A percentile compares a stretch with the other conserved stretches of the same genome.
Conservation (phyloP, 371 early-diverging fungal genomes). For the Syncephalis plumigaleata region DNA sequence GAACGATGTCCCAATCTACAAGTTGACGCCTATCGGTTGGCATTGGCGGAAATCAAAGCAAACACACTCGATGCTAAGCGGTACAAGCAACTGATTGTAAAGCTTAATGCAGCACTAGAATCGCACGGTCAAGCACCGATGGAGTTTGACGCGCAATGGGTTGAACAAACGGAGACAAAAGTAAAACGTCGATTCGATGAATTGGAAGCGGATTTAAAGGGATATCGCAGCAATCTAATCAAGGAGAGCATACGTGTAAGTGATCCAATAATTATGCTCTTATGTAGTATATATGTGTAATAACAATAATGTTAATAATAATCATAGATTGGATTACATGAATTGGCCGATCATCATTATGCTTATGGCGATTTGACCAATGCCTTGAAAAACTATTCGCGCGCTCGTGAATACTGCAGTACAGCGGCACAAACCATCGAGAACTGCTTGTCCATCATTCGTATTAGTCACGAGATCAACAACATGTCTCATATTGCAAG, state of each 20-base stretch:
- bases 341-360: conserved; percentile 57
- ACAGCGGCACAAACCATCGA: conserved; percentile 53
- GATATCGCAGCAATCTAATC: conserved; percentile 43
- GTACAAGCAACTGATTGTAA: conserved; percentile 23
- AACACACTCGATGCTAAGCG: conserved; percentile 26
- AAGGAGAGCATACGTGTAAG: conserved; percentile 72
- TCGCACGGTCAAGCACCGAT: conserved; percentile 13
- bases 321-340: conserved; percentile 45
- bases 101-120: conserved; percentile 29
- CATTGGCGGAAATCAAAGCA: conserved; percentile 32
- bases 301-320: background rate
- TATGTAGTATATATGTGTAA: background rate
- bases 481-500: conserved; percentile 53
- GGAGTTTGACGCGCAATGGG: conserved; percentile 33
- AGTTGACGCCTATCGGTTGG: conserved; percentile 41
- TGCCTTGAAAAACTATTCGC: conserved; percentile 47
- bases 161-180: conserved; percentile 23
- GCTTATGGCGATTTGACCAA: conserved; percentile 42
- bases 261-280: background rate
- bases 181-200: conserved; percentile 28
- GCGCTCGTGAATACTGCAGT: conserved; percentile 62
- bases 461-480: conserved; percentile 44
- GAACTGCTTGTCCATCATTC: conserved; percentile 53
- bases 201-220: conserved; percentile 54
- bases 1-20: conserved; percentile 47